Base-by-base conservation (phyloP, 768 basidiomycete genomes). In the Neoboletus subvelutipes region DNA sequence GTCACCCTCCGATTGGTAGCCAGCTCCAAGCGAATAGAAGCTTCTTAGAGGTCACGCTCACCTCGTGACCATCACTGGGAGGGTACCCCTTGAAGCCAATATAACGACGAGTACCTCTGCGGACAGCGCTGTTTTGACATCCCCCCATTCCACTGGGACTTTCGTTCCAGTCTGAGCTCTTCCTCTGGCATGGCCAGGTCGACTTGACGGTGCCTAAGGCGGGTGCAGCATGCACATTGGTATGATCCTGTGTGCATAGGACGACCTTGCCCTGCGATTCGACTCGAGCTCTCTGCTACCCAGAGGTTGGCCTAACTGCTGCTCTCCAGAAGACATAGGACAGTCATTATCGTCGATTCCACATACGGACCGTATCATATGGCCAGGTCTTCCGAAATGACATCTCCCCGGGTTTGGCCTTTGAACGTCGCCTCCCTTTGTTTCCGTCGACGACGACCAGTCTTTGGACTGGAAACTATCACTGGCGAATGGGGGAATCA, bases 41-140 rank as follows among this genome's bases (percentile, higher is more conserved):
- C n/a, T 17, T n/a, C n/a, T n/a, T n/a, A n/a, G n/a, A n/a, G 28
- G 42, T 34, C 28, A 20, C 12, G 29, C 13, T 24, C 5, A 31
- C 45, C 45, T 34, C 50, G 54, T 56, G 58, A 45, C 29, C 34
- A 50, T 15, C 24, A 64, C 62, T 41, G 63, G 20, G 52, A 61
- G 59, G 63, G 63, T 64, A 65, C 63, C 52, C 47, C 13, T 24
- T 52, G 17, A n/a, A 33, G 9, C 34, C 9, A 39, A 61, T 55
- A 52, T 45, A 64, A 36, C n/a, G 11, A 36, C 1, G 20, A 6
- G 34, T 22, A 9, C 8, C 15, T 7, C 34, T 10, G 4, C 4
- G 15, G 31, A 34, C 33, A 22, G 6, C 18, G 28, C 34, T 17
- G 9, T 24, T 41, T 43, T n/a, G 17, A 43, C 43, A 11, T 46